Evolutionary conservation across 768 basidiomycete genomes (phyloP).

Genomic region (Lepiota subincarnata): DNA sequence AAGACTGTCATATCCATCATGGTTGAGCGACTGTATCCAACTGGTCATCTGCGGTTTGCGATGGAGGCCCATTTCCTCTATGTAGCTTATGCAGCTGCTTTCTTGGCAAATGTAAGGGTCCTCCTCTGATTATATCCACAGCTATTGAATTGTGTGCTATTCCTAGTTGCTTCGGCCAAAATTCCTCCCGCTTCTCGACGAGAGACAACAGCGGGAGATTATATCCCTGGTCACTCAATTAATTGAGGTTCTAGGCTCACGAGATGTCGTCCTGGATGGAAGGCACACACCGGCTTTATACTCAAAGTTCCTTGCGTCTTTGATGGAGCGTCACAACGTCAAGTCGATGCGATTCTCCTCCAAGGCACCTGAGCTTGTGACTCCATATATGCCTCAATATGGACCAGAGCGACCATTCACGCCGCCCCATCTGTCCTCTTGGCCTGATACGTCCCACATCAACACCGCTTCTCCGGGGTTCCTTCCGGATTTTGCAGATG

Average conservation of each 20-base stretch:
- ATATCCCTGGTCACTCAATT: conserved; percentile 38
- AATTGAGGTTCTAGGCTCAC: conserved; percentile 42
- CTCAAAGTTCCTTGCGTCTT: conserved; percentile 48
- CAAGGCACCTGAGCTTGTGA: background rate
- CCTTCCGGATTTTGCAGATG: conserved; percentile 12
- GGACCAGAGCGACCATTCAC: conserved; percentile 20
- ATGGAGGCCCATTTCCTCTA: conserved; percentile 50
- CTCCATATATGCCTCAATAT: background rate
- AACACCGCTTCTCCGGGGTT: background rate
- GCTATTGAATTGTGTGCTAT: background rate
- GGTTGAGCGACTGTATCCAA: conserved; percentile 47
- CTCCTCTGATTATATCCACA: background rate
- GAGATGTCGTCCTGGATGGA: conserved; percentile 50
- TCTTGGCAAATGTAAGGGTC: conserved; percentile 51
- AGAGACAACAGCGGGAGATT: conserved; percentile 36
- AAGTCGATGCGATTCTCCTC: background rate
- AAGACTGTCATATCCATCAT: conserved; percentile 53
- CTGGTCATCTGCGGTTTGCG: conserved; percentile 51
- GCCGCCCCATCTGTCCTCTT: conserved; percentile 31
- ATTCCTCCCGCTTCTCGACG: conserved; percentile 38
- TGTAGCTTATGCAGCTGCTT: conserved; percentile 56
- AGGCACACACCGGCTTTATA: conserved; percentile 56
- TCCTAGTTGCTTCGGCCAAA: conserved; percentile 48
- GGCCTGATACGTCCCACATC: conserved; percentile 37
- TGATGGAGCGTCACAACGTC: conserved; percentile 27